Conservation (phyloP, 2,329 filamentous ascomycete genomes). For the Colletotrichum tamarilloi region DNA sequence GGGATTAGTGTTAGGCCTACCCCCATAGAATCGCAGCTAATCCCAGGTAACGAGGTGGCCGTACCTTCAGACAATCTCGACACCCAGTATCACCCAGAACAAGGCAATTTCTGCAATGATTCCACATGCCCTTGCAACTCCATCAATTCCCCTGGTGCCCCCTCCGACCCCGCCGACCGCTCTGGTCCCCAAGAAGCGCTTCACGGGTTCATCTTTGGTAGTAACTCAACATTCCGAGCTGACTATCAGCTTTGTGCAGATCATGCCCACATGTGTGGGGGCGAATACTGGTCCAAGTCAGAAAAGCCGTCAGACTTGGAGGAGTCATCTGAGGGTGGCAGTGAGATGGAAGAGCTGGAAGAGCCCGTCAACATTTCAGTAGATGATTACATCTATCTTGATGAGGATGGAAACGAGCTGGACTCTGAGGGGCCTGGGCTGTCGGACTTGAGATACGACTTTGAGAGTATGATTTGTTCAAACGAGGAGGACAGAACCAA, state of each 20-base stretch:
- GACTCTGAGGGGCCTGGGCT: neutral
- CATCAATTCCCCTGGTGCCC: neutral
- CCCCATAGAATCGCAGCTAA: too few species aligned
- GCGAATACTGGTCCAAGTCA: too few species aligned
- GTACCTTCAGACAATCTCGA: neutral
- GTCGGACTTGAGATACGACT: neutral
- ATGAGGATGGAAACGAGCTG: neutral
- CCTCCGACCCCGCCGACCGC: too few species aligned
- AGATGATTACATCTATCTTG: neutral
- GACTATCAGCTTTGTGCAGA: neutral
- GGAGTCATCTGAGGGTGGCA: neutral
- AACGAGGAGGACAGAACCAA: neutral
- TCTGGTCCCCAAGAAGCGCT: neutral
- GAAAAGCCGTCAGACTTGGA: accelerated
- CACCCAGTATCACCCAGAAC: neutral
- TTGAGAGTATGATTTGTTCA: neutral
- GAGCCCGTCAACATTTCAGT: neutral
- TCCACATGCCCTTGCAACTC: neutral
- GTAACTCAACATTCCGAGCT: neutral
- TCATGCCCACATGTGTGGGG: neutral
- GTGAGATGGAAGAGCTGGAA: neutral
- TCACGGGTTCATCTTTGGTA: neutral
- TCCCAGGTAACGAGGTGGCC: accelerated
- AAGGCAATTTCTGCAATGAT: neutral
- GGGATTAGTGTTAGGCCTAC: neutral